Conservation (phyloP, 2,329 filamentous ascomycete species). For the Cordyceps farinosa region DNA sequence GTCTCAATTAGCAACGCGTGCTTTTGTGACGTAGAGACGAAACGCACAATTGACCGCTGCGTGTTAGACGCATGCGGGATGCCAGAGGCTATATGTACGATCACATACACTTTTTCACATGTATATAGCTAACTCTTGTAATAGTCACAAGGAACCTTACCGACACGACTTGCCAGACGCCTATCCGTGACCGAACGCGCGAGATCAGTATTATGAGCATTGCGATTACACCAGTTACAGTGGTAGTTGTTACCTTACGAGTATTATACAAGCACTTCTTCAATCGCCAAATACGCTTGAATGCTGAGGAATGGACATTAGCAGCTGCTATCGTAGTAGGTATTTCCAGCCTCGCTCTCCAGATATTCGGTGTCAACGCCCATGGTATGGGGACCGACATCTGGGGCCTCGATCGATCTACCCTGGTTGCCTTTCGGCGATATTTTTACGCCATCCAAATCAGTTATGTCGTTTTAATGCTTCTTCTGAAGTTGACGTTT, state of each 20-base stretch:
- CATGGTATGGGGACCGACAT: slow-evolving; percentile 44
- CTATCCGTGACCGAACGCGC: neutral
- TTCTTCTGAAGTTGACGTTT: slow-evolving; percentile 44
- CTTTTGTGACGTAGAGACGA: neutral
- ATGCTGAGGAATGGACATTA: slow-evolving; percentile 35
- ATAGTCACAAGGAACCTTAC: slow-evolving; percentile 8
- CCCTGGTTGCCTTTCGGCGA: slow-evolving; percentile 38
- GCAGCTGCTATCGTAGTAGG: slow-evolving; percentile 27
- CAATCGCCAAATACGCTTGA: slow-evolving; percentile 28
- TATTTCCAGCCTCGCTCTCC: slow-evolving; percentile 30
- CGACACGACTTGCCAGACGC: slow-evolving; percentile 11
- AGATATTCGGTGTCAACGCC: slow-evolving; percentile 26
- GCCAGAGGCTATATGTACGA: slow-evolving; percentile 10
- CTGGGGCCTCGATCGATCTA: slow-evolving; percentile 39
- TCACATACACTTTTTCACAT: too few relatives aligned
- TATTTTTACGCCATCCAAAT: slow-evolving; percentile 37
- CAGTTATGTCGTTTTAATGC: slow-evolving; percentile 40
- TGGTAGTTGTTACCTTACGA: slow-evolving; percentile 36
- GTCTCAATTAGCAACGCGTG: neutral
- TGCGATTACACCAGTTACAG: slow-evolving; percentile 9
- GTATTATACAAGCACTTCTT: slow-evolving; percentile 34
- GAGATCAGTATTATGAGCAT: slow-evolving; percentile 4
- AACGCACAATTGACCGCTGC: neutral
- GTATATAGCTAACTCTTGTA: neutral
- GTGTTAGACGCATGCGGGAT: neutral